phyloP scores from a whole-genome alignment of 2,329 filamentous ascomycete species.

The Chaetomium sp. region DNA sequence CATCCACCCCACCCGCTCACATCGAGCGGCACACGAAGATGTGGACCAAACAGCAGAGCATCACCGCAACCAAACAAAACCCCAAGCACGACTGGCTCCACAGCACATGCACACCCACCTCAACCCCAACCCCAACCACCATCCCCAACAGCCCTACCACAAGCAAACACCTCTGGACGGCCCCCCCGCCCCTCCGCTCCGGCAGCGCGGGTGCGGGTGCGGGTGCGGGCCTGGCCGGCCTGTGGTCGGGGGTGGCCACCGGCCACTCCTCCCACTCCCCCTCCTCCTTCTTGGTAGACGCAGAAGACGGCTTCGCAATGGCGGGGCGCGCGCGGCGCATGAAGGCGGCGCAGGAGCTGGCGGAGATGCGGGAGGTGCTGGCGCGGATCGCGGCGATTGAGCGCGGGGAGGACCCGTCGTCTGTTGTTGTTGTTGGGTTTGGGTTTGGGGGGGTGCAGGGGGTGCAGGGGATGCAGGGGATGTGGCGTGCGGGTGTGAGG shows the following conservation, averaged over 20 bases:
- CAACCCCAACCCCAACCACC: neutral
- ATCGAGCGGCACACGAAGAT: neutral
- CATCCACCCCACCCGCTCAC: neutral
- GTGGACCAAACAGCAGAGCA: neutral
- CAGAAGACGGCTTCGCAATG: slow-evolving; percentile 28
- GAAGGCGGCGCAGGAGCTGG: slow-evolving; percentile 27
- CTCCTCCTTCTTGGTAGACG: neutral
- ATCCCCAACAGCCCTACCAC: neutral
- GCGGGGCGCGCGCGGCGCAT: slow-evolving; percentile 23
- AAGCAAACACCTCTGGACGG: neutral
- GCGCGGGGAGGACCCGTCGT: slow-evolving; percentile 28
- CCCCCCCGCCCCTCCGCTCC: no score
- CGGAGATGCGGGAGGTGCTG: slow-evolving; percentile 33
- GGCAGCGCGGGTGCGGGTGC: no score
- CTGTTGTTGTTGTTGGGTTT: slow-evolving; percentile 27
- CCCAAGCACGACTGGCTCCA: neutral
- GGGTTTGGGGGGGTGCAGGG: neutral
- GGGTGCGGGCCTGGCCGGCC: no score
- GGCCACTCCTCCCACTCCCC: neutral
- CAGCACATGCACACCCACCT: neutral
- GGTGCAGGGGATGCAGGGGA: slow-evolving; percentile 21
- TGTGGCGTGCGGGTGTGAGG: slow-evolving; percentile 26
- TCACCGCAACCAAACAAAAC: neutral
- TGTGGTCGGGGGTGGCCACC: neutral
- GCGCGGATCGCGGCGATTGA: slow-evolving; percentile 37